phyloP scores from a whole-genome alignment of 306 rosid genomes.

The Quercus alba region DNA sequence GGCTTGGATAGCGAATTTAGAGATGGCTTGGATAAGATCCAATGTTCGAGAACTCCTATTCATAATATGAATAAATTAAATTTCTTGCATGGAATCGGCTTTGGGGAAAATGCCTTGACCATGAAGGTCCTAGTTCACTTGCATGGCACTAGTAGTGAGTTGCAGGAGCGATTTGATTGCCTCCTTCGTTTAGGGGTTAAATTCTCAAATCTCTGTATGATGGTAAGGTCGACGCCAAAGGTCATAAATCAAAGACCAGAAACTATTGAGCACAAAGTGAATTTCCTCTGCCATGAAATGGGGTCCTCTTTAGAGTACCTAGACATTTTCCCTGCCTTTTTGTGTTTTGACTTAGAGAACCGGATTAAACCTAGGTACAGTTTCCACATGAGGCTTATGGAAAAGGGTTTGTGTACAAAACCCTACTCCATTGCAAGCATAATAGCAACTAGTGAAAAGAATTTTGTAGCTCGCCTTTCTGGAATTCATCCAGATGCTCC shows the following conservation, averaged over 20 bases:
- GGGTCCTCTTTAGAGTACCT: constrained; percentile 44
- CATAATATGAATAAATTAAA: constrained; percentile 57
- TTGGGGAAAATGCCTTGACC: constrained; percentile 72
- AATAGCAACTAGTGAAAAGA: constrained; percentile 61
- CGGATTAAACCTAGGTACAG: constrained; percentile 73
- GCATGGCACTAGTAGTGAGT: constrained; percentile 51
- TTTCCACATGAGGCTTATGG: constrained; percentile 54
- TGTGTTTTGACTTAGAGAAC: constrained; percentile 64
- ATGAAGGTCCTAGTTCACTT: constrained; percentile 34
- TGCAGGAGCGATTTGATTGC: constrained; percentile 57
- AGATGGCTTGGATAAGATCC: constrained; percentile 37
- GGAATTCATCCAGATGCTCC: constrained; percentile 72
- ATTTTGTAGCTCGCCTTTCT: constrained; percentile 41
- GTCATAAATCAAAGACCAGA: constrained; percentile 65
- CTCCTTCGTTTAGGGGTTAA: constrained; percentile 55
- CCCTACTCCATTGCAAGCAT: constrained; percentile 62
- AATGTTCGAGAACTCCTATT: constrained; percentile 29
- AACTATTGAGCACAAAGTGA: constrained; percentile 47
- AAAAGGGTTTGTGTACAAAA: constrained; percentile 47
- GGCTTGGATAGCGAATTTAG: constrained; percentile 31
- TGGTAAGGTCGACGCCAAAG: constrained; percentile 42
- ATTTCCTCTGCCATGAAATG: constrained; percentile 54
- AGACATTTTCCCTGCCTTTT: constrained; percentile 50
- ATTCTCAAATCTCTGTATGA: constrained; percentile 52
- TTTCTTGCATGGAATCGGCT: constrained; percentile 66